Conservation (phyloP, 2,329 filamentous ascomycete species). For the Penicillium sp. region DNA sequence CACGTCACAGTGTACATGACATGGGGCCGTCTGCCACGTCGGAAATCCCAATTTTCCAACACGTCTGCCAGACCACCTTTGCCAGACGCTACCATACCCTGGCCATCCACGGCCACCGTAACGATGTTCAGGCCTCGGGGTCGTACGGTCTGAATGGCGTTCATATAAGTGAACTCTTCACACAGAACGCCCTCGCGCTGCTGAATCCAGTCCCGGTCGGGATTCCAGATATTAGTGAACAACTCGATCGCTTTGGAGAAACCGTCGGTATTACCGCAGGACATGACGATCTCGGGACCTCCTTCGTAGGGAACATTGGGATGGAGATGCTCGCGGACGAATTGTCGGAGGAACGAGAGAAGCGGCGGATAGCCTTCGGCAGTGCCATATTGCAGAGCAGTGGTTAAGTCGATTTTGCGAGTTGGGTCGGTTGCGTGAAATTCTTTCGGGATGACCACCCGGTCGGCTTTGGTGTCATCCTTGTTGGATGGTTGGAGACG, state of each 20-base stretch:
- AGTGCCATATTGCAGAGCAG: constrained; percentile 85
- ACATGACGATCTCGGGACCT: constrained; percentile 76
- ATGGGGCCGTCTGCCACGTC: constrained; percentile 74
- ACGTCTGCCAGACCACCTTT: constrained; percentile 75
- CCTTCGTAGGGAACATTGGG: constrained; percentile 76
- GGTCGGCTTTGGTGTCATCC: constrained; percentile 46
- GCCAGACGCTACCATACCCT: constrained; percentile 77
- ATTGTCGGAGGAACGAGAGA: constrained; percentile 75
- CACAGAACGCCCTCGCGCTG: constrained; percentile 76
- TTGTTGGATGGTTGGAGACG: constrained; percentile 74
- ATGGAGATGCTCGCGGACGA: constrained; percentile 74
- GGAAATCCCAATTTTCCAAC: constrained; percentile 77
- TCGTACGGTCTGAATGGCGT: constrained; percentile 66
- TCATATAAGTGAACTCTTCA: constrained; percentile 81
- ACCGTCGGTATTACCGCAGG: constrained; percentile 82
- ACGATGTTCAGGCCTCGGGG: constrained; percentile 73
- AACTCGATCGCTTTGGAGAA: constrained; percentile 76
- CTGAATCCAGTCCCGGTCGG: constrained; percentile 65
- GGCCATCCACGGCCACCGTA: constrained; percentile 72
- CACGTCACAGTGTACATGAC: constrained; percentile 88
- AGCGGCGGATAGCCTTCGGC: constrained; percentile 80
- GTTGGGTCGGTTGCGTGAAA: constrained; percentile 60
- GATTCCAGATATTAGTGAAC: constrained; percentile 74
- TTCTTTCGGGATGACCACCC: constrained; percentile 72
- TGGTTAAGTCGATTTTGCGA: constrained; percentile 76